These are phyloP conservation scores for Penicillium sp. DNA, from an alignment of 2,329 filamentous ascomycete species.

Conservation along the genomic window DNA sequence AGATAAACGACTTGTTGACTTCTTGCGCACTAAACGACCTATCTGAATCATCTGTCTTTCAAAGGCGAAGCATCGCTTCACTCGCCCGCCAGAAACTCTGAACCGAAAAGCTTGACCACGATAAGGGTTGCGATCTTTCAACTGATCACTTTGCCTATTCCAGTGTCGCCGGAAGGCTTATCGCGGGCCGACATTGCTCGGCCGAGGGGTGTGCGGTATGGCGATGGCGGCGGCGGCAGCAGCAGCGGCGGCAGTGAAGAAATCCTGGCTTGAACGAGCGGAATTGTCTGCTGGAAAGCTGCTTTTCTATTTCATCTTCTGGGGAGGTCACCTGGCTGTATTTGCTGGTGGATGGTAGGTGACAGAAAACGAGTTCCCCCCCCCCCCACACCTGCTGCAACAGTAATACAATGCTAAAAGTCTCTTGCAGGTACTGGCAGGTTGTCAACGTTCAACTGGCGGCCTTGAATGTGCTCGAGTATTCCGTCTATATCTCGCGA, in stretches of 20 bases:
- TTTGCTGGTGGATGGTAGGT: conserved; percentile 81
- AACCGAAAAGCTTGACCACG: no score
- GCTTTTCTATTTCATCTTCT: conserved; percentile 74
- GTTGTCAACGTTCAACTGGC: conserved; percentile 60
- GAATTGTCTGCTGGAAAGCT: conserved; percentile 67
- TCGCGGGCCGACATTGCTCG: conserved; percentile 25
- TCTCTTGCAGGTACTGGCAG: conserved; percentile 68
- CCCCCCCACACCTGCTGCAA: not conserved
- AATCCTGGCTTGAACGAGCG: conserved; percentile 30
- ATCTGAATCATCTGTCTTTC: no score
- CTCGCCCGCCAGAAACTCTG: no score
- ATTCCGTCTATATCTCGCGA: conserved; percentile 93
- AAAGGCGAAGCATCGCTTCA: no score
- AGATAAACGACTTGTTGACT: no score
- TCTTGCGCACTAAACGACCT: no score
- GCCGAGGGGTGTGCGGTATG: not conserved
- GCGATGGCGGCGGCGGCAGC: conserved; percentile 9
- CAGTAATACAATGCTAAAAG: not conserved
- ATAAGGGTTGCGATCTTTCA: no score
- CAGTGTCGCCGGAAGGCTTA: conserved; percentile 5
- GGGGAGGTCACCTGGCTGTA: conserved; percentile 68
- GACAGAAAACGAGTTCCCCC: not conserved
- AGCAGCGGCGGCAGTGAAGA: conserved; percentile 3
- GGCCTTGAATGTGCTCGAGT: conserved; percentile 72
- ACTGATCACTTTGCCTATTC: conserved; percentile 16